Evolutionary conservation across 2,329 filamentous ascomycete genomes (phyloP).

Genomic region (Ustulina deusta): DNA sequence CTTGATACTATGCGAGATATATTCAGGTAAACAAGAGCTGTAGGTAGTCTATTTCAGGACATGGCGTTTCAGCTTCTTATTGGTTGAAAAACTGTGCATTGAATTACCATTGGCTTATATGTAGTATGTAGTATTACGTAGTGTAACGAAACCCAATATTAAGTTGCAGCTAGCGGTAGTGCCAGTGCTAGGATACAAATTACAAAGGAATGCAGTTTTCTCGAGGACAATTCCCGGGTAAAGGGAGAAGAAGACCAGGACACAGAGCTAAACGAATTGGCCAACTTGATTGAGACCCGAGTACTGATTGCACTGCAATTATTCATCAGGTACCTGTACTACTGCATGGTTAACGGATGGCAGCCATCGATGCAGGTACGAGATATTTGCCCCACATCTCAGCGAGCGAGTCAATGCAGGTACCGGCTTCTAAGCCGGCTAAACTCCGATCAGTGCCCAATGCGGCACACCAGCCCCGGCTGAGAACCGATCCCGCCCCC

Average conservation of each 20-base stretch:
- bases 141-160: neutral
- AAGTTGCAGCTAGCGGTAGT: neutral
- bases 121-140: neutral
- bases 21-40: neutral
- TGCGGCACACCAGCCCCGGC: slow-evolving; percentile 14
- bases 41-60: neutral
- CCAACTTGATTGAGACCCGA: neutral
- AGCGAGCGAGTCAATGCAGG: slow-evolving; percentile 34
- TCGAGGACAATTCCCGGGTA: neutral
- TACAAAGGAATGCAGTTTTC: neutral
- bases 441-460: slow-evolving; percentile 21
- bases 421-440: slow-evolving; percentile 17
- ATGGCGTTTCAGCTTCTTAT: neutral
- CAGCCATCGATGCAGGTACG: slow-evolving; percentile 30
- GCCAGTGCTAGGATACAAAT: neutral
- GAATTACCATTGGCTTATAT: neutral
- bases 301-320: neutral
- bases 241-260: neutral
- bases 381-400: slow-evolving; percentile 14
- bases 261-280: neutral
- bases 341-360: slow-evolving; percentile 2
- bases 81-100: neutral
- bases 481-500: slow-evolving; percentile 27
- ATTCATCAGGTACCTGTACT: neutral
- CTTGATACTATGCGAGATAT: neutral